Conservation (phyloP, 2,329 filamentous ascomycete genomes). For the Alternaria infectoria region DNA sequence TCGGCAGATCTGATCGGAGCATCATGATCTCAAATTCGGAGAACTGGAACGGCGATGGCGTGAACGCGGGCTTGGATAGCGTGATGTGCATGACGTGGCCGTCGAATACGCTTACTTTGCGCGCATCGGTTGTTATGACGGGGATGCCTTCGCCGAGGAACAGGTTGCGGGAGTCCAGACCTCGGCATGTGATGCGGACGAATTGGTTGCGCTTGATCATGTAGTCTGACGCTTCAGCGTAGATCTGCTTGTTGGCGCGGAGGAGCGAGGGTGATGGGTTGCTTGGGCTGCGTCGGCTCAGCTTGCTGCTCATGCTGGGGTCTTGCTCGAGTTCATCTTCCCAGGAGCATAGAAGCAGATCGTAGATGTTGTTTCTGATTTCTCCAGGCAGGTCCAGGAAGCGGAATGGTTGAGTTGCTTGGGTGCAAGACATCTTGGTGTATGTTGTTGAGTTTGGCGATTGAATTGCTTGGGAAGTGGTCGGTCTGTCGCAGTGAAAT, state of each 20-base stretch:
- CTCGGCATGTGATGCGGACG: slow-evolving; percentile 33
- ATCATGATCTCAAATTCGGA: slow-evolving; percentile 33
- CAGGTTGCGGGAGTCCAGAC: slow-evolving; percentile 24
- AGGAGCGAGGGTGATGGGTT: slow-evolving; percentile 29
- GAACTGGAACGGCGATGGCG: slow-evolving; percentile 20
- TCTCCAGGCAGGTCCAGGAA: slow-evolving; percentile 36
- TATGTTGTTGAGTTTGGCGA: not conserved
- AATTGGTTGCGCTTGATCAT: slow-evolving; percentile 38
- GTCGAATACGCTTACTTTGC: slow-evolving; percentile 23
- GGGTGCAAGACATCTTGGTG: slow-evolving; percentile 21
- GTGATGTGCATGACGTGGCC: slow-evolving; percentile 38
- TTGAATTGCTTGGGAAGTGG: not conserved
- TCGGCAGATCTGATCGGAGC: slow-evolving; percentile 30
- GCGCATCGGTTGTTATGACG: slow-evolving; percentile 22
- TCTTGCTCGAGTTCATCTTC: slow-evolving; percentile 25
- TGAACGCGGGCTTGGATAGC: slow-evolving; percentile 26
- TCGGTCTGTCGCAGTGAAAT: slow-evolving; percentile 1
- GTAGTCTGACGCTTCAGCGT: slow-evolving; percentile 35
- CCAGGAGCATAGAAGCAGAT: slow-evolving; percentile 35
- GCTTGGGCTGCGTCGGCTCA: slow-evolving; percentile 26
- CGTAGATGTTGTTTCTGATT: slow-evolving; percentile 35
- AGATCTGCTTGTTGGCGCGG: slow-evolving; percentile 35
- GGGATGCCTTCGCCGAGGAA: slow-evolving; percentile 30
- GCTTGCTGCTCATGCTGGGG: slow-evolving; percentile 16
- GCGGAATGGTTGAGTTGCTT: slow-evolving; percentile 25